Evolutionary conservation across 192 early-diverging fungal species (phyloP).

Genomic region (Backusella psychrophila): DNA sequence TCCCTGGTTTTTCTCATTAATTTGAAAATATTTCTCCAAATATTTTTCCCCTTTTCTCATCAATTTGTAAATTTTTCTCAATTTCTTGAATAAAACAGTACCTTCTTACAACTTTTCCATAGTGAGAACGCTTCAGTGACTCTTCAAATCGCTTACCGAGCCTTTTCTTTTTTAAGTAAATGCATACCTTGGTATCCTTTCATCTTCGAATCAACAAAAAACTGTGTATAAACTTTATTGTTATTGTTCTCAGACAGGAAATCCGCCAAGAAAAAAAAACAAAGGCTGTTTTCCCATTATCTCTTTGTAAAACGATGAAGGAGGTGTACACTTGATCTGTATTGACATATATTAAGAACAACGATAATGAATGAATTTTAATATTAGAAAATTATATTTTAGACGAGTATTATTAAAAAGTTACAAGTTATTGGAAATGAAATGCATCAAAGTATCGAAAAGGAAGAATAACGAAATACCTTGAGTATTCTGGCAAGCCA

Average conservation of each 20-base stretch:
- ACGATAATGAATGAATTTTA: neutral
- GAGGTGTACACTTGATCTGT: neutral
- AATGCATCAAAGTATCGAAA: neutral
- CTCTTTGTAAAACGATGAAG: neutral
- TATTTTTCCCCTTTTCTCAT: too few relatives aligned
- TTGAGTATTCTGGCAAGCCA: too few relatives aligned
- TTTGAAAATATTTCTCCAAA: too few relatives aligned
- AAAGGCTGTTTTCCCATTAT: neutral
- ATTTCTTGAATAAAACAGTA: too few relatives aligned
- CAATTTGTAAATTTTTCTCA: too few relatives aligned
- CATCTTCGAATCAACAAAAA: neutral
- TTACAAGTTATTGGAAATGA: neutral
- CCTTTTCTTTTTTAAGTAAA: too few relatives aligned
- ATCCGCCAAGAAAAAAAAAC: neutral
- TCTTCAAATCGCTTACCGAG: too few relatives aligned
- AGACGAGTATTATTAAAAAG: conserved; percentile 1
- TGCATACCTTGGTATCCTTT: neutral
- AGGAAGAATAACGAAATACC: neutral
- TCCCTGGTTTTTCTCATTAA: too few relatives aligned
- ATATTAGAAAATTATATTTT: neutral
- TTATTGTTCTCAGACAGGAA: neutral
- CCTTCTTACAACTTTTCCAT: too few relatives aligned
- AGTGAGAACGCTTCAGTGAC: too few relatives aligned
- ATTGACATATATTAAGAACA: neutral
- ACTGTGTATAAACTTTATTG: neutral